Percentiles rank a stretch among this genome's conserved stretches.
Evolutionary conservation across 441 rosid genomes (phyloP).

Genomic region (Populus trichocarpa): DNA sequence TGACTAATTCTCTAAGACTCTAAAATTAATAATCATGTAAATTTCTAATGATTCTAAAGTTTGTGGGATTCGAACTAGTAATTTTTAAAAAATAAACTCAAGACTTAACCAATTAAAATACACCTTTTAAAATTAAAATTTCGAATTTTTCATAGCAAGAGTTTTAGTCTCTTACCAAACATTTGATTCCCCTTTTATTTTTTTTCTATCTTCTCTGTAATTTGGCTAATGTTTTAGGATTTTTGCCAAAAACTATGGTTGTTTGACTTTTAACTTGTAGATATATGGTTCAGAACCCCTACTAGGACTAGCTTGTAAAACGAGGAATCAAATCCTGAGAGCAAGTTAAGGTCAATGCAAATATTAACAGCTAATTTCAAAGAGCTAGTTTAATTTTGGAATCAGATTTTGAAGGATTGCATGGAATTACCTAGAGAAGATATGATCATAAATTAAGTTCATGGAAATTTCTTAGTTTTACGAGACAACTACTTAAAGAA

Average conservation of each 20-base stretch:
- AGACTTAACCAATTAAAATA: no score
- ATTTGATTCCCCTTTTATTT: no score
- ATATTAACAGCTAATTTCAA: neutral
- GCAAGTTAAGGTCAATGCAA: neutral
- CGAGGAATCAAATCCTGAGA: neutral
- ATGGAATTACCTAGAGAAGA: neutral
- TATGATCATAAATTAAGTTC: neutral
- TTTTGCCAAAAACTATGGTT: neutral
- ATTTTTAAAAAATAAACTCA: no score
- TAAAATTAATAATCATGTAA: no score
- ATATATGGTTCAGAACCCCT: neutral
- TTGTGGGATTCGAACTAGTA: no score
- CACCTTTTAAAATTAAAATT: no score
- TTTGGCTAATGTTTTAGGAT: neutral
- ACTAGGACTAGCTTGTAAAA: neutral
- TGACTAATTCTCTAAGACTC: no score
- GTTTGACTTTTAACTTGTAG: neutral
- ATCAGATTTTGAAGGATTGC: neutral
- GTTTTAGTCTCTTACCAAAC: no score
- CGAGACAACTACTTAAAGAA: no score
- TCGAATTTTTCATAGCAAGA: no score
- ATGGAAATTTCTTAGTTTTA: neutral
- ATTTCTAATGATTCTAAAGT: no score
- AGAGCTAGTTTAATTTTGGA: neutral
- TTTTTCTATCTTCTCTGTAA: neutral